phyloP scores from a whole-genome alignment of 345 rosid species.

The Pistacia integerrima region DNA sequence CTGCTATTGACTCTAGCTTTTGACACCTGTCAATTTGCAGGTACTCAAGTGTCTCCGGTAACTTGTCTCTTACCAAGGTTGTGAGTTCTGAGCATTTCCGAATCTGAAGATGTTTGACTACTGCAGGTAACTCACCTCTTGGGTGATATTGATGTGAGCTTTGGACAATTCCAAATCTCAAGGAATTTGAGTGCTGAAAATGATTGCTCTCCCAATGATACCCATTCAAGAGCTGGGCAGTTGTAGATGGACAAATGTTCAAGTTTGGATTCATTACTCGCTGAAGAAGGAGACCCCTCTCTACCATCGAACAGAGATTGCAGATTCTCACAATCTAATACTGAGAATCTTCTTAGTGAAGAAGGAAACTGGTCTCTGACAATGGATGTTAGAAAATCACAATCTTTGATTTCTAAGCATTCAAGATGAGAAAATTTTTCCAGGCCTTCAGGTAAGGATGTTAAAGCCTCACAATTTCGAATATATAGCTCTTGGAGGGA shows the following conservation, averaged over 20 bases:
- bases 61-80: not conserved
- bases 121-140: not conserved
- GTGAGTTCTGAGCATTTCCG: conserved; percentile 16
- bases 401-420: conserved; percentile 4
- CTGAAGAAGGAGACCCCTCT: not conserved
- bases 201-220: not conserved
- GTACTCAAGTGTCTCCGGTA: not conserved
- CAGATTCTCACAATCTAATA: not conserved
- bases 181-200: too few relatives aligned
- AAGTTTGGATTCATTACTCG: not conserved
- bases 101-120: not conserved
- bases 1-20: not conserved
- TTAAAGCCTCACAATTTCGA: not conserved
- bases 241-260: not conserved
- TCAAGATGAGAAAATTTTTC: not conserved
- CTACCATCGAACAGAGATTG: not conserved
- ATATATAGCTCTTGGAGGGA: not conserved
- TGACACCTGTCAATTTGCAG: not conserved
- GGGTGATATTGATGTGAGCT: not conserved
- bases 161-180: not conserved
- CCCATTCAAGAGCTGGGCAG: not conserved
- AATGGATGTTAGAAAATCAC: not conserved
- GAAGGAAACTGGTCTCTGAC: not conserved
- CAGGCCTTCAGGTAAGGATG: not conserved
- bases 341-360: not conserved